Base-by-base conservation (phyloP, 2,329 filamentous ascomycete species). In the Parafenestella ontariensis region DNA sequence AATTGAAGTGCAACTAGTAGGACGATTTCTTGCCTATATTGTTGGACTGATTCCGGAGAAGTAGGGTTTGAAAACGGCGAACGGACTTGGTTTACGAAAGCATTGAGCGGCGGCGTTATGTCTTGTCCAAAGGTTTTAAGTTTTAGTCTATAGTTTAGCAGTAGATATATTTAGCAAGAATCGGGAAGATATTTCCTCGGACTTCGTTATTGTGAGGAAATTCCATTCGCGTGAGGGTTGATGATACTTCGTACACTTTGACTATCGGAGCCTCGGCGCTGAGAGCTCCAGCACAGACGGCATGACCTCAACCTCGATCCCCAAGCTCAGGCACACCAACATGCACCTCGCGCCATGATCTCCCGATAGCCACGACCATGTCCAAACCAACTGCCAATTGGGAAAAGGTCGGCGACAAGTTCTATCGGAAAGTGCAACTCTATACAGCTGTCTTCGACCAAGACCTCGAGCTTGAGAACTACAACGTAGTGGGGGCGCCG, bases 381-480 rank as follows among this genome's bases (percentile, higher is more conserved):
- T 74, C 72, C 42, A 88, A 87, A 70, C 85, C 93, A 70, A 91
- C 91, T 68, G 90, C 91, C 69, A 91, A 94, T 77, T 99, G 95
- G 95, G 92, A 96, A 82, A 90, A 87, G 77, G 87, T 98, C 64
- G 95, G 92, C 73, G 90, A 96, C 77, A 89, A 87, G 70, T 98
- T 96, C 83, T 99, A 98, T 81, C 91, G 94, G 76, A 97, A 96
- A 81, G 88, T 91, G 52, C 90, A 94, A 77, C 86, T 96, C 57
- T 99, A 98, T 82, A 93, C 92, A 57, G 90, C 88, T 63, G 86
- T 98, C 62, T 99, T 98, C 76, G 92, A 96, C 77, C 86, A 90
- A 72, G 92, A 96, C 73, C 83, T 97, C 59, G 93, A 99, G 79
- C 85, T 99, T 65, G 93, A 97, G 81, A 96, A 95, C 80, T 96